Conservation (phyloP, 257 asterid species). For the Salvia hispanica region DNA sequence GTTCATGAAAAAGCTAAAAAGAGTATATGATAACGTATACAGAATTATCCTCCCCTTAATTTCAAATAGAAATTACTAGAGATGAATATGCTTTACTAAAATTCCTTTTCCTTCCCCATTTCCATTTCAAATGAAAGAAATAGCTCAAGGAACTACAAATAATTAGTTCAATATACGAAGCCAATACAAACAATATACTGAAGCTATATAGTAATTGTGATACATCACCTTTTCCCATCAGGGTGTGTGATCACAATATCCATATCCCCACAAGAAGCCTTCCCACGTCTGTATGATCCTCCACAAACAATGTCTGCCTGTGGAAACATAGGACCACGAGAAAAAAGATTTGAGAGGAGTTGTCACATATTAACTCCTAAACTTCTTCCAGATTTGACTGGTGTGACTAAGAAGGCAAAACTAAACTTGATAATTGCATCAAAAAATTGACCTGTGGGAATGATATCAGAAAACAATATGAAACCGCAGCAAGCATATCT, state of each 20-base stretch:
- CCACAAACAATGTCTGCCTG: conserved; percentile 84
- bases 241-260: conserved; percentile 87
- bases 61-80: background rate
- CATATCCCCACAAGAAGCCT: conserved; percentile 92
- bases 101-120: background rate
- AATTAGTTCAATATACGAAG: conserved; percentile 10
- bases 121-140: conserved; percentile 9
- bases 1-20: conserved; percentile 26
- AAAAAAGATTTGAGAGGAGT: conserved; percentile 26
- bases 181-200: conserved; percentile 15
- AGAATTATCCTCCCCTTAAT: background rate
- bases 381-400: conserved; percentile 25
- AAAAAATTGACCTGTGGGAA: conserved; percentile 12
- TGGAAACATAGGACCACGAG: conserved; percentile 20
- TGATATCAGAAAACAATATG: background rate
- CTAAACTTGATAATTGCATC: conserved; percentile 3
- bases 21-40: background rate
- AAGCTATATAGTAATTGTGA: background rate
- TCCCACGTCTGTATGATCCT: conserved; percentile 97
- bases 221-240: conserved; percentile 76
- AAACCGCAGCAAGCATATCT: conserved; percentile 16
- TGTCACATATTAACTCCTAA: conserved; percentile 16
- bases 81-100: conserved; percentile 2
- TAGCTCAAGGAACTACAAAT: conserved; percentile 11
- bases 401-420: background rate